phyloP scores from a whole-genome alignment of 2,329 filamentous ascomycete genomes.

The Exophiala oligosperma region DNA sequence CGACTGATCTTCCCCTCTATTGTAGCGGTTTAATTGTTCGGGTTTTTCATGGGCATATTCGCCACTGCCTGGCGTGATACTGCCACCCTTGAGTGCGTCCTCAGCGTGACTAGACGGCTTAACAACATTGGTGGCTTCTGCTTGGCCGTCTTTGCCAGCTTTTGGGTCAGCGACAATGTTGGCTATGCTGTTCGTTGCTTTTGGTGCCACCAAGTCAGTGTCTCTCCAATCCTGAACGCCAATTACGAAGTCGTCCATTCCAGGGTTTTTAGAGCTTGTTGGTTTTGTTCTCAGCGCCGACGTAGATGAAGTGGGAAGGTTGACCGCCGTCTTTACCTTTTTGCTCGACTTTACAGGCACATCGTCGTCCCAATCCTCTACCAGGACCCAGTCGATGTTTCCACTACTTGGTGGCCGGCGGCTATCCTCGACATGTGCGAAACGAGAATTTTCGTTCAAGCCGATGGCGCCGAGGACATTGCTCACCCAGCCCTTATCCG shows the following conservation, averaged over 20 bases:
- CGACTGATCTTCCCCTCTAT: slow-evolving; percentile 7
- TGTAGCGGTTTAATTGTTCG: slow-evolving; percentile 12
- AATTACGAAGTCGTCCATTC: slow-evolving; percentile 69
- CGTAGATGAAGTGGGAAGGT: slow-evolving; percentile 17
- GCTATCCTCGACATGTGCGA: slow-evolving; percentile 47
- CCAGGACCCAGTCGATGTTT: slow-evolving; percentile 70
- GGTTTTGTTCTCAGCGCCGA: slow-evolving; percentile 31
- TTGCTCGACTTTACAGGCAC: slow-evolving; percentile 29
- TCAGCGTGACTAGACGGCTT: slow-evolving; percentile 28
- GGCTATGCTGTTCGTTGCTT: slow-evolving; percentile 15
- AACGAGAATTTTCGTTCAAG: slow-evolving; percentile 35
- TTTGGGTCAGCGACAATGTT: slow-evolving; percentile 14
- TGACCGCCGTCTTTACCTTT: slow-evolving; percentile 27
- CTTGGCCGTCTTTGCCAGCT: slow-evolving; percentile 21
- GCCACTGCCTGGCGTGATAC: slow-evolving; percentile 70
- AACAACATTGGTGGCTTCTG: slow-evolving; percentile 26
- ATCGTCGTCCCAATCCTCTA: slow-evolving; percentile 64
- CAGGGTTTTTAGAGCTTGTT: slow-evolving; percentile 27
- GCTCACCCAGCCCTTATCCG: slow-evolving; percentile 47
- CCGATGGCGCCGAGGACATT: slow-evolving; percentile 48
- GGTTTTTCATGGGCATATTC: slow-evolving; percentile 58
- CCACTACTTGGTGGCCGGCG: slow-evolving; percentile 71
- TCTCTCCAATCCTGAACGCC: slow-evolving; percentile 88
- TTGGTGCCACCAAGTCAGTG: slow-evolving; percentile 64
- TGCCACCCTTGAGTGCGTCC: slow-evolving; percentile 59